Base-by-base conservation (phyloP, 192 early-diverging fungal species). In the Paraglomus brasilianum region DNA sequence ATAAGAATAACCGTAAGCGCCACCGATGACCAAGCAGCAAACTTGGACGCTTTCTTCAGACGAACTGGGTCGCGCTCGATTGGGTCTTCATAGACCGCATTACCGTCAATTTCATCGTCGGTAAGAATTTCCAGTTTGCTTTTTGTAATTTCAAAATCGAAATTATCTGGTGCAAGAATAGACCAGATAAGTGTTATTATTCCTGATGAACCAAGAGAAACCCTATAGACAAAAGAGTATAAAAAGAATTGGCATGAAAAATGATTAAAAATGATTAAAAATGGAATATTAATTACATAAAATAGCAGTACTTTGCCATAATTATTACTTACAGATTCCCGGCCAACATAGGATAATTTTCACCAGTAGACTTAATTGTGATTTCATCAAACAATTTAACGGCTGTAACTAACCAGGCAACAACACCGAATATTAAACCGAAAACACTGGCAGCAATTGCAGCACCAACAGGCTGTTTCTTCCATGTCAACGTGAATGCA, bases 331-430 rank as follows among this genome's bases (percentile, higher is more conserved):
- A 82, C 44, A 90, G 56, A 67, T 90, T 92, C 9, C 89, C 89
- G 2, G 89, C 86, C 73, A 92, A 82, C 88, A 90, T 91, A 15
- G 89, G 89, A 50, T 91, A 85, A 61, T 90, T 88, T 10, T 74
- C 81, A 43, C 80, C 79, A 10, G 89, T 89, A 15, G 80, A 74
- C 2, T 73, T 76, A 1, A 92, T 43, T 1, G 77, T 85, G 51
- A 92, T 77, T 43, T 77, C 80, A 15, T 85, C 86, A 71, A 80
- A 83, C 6, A 84, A 47, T 14, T 67, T 70, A 15, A 81, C 50
- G 3, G 87, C 82, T 5, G 79, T 79, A 6, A 80, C 79, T 41
- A 90, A 72, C 89, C 89, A 90, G 9, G 86, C 81, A 5, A 71
- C 74, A 14, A 90, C 44, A 4, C 86, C 89, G 38, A 69, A 57